Conservation (phyloP, 768 basidiomycete genomes). For the Cubamyces sp. region DNA sequence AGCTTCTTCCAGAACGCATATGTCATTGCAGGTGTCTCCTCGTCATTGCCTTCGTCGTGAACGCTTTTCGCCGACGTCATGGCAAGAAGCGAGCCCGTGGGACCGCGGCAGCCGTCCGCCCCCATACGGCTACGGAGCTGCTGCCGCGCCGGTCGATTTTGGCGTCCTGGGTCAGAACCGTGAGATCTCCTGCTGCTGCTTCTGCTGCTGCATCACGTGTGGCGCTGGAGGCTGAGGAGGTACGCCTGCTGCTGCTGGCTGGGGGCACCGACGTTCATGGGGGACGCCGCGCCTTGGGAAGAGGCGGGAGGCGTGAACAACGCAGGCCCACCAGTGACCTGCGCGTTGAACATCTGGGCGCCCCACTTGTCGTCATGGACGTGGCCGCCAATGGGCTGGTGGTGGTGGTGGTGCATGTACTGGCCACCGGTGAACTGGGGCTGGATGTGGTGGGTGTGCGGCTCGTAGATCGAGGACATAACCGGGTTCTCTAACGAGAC, state of each 20-base stretch:
- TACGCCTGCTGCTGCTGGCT: slow-evolving; percentile 36
- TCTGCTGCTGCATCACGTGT: slow-evolving; percentile 34
- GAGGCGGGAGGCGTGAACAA: slow-evolving; percentile 49
- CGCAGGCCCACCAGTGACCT: slow-evolving; percentile 35
- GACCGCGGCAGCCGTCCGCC: no score
- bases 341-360: slow-evolving; percentile 28
- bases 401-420: slow-evolving; percentile 25
- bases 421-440: slow-evolving; percentile 34
- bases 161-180: no score
- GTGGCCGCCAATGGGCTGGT: slow-evolving; percentile 24
- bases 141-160: no score
- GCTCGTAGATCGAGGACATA: slow-evolving; percentile 49
- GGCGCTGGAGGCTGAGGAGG: slow-evolving; percentile 31
- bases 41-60: no score
- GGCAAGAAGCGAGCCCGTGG: no score
- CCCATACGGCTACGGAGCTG: no score
- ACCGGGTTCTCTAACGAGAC: slow-evolving; percentile 59
- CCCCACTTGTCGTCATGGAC: slow-evolving; percentile 40
- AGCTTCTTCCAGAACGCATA: no score
- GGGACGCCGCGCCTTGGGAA: slow-evolving; percentile 39
- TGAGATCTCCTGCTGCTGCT: slow-evolving; percentile 31
- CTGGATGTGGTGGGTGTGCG: slow-evolving; percentile 35
- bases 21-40: no score
- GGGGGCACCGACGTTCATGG: slow-evolving; percentile 25
- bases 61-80: no score